Conservation (phyloP, 257 asterid genomes). For the Fraxinus pennsylvanica region DNA sequence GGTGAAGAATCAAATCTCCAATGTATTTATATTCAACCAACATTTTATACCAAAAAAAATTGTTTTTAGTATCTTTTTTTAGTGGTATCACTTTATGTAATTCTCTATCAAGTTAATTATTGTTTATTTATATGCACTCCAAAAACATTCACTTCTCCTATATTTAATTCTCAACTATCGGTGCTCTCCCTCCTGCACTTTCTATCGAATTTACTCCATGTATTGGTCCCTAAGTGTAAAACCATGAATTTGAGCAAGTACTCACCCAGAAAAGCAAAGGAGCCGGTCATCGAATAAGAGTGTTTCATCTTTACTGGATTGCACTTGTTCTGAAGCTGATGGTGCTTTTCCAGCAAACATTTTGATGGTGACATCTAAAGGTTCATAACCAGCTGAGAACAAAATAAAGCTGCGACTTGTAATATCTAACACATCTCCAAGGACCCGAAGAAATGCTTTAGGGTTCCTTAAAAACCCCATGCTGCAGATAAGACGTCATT, state of each 20-base stretch:
- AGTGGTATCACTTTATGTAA: not conserved
- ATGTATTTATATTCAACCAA: not conserved
- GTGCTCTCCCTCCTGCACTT: not conserved
- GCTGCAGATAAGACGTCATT: conserved; percentile 49
- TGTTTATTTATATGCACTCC: not conserved
- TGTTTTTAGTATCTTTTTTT: not conserved
- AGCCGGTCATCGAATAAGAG: conserved; percentile 63
- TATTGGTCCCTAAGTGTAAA: not conserved
- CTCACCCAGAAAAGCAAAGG: conserved; percentile 86
- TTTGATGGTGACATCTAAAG: conserved; percentile 68
- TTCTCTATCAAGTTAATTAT: not conserved
- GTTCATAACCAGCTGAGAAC: conserved; percentile 81
- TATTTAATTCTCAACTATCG: not conserved
- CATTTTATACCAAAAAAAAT: not conserved
- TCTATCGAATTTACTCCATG: not conserved
- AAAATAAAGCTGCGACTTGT: conserved; percentile 63
- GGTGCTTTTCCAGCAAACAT: conserved; percentile 42
- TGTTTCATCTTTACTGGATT: conserved; percentile 49
- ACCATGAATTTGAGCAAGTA: conserved; percentile 13
- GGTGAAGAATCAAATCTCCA: not conserved
- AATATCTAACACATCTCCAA: conserved; percentile 48
- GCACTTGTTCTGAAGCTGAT: conserved; percentile 42
- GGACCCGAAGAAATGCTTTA: conserved; percentile 52
- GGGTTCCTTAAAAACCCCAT: conserved; percentile 82
- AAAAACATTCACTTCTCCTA: not conserved